These are phyloP conservation scores for Dactylonectria macrodidyma DNA, from an alignment of 2,329 filamentous ascomycete species.

Conservation along the genomic window DNA sequence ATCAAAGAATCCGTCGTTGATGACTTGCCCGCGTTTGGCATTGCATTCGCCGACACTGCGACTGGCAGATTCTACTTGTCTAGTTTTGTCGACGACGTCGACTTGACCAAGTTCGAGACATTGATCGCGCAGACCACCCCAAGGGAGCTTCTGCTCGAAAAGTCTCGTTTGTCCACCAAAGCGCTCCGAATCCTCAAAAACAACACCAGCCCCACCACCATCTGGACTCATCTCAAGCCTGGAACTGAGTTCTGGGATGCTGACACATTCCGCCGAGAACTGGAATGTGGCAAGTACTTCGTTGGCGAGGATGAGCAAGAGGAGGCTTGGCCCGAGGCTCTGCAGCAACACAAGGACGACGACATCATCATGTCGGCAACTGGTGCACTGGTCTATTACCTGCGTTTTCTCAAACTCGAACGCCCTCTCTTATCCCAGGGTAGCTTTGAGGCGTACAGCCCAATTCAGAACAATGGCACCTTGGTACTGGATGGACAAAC, in stretches of 20 bases:
- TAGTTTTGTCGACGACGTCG: slow-evolving; percentile 90
- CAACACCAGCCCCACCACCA: slow-evolving; percentile 90
- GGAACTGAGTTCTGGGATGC: slow-evolving; percentile 92
- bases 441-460: slow-evolving; percentile 93
- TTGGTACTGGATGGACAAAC: slow-evolving; percentile 96
- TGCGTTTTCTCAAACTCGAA: slow-evolving; percentile 90
- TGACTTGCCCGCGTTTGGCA: slow-evolving; percentile 86
- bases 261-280: slow-evolving; percentile 84
- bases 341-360: slow-evolving; percentile 82
- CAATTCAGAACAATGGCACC: slow-evolving; percentile 91
- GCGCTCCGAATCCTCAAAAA: slow-evolving; percentile 95
- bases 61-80: slow-evolving; percentile 97
- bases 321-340: slow-evolving; percentile 80
- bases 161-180: slow-evolving; percentile 87
- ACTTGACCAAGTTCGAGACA: slow-evolving; percentile 97
- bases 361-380: slow-evolving; percentile 91
- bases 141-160: slow-evolving; percentile 91
- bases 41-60: slow-evolving; percentile 95
- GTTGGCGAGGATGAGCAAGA: slow-evolving; percentile 69
- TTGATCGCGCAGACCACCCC: slow-evolving; percentile 94
- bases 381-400: slow-evolving; percentile 89
- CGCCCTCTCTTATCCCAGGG: slow-evolving; percentile 88
- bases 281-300: slow-evolving; percentile 87
- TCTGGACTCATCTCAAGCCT: slow-evolving; percentile 95
- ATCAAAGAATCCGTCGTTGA: slow-evolving; percentile 88